Percentiles rank a stretch among this genome's conserved stretches.
These are phyloP conservation scores for Morella rubra DNA, from an alignment of 306 rosid species.

Conservation along the genomic window DNA sequence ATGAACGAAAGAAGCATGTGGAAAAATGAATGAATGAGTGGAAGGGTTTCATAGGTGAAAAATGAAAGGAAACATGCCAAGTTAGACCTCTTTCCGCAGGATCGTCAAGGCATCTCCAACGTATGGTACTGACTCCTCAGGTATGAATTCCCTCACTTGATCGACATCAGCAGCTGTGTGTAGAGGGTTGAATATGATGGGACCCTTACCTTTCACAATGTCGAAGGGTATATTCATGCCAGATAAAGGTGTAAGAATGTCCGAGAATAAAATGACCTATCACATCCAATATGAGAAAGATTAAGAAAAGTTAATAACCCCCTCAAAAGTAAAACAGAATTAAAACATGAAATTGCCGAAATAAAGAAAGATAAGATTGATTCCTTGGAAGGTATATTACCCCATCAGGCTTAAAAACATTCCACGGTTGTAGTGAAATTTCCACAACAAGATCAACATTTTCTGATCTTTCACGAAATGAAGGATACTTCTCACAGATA, in stretches of 20 bases:
- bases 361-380: background rate
- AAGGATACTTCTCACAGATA: slow-evolving; percentile 86
- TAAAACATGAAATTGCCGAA: background rate
- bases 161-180: slow-evolving; percentile 60
- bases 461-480: slow-evolving; percentile 95
- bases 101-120: slow-evolving; percentile 89
- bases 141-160: slow-evolving; percentile 81
- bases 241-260: slow-evolving; percentile 94
- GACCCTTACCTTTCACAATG: slow-evolving; percentile 97
- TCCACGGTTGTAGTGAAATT: slow-evolving; percentile 94
- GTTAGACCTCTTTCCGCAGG: slow-evolving; percentile 78
- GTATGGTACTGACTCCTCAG: slow-evolving; percentile 94
- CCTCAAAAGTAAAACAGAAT: background rate
- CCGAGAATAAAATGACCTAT: slow-evolving; percentile 96
- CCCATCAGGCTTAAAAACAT: slow-evolving; percentile 95
- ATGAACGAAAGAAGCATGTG: slow-evolving; percentile 6
- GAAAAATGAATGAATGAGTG: slow-evolving; percentile 5
- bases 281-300: slow-evolving; percentile 24
- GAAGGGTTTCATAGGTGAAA: slow-evolving; percentile 13
- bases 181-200: slow-evolving; percentile 76
- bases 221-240: slow-evolving; percentile 99
- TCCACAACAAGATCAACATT: slow-evolving; percentile 92
- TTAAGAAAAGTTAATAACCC: slow-evolving; percentile 6
- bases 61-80: slow-evolving; percentile 20
- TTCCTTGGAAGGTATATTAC: slow-evolving; percentile 44